These are phyloP conservation scores for Nissolia schottii DNA, from an alignment of 306 rosid genomes.

Conservation along the genomic window DNA sequence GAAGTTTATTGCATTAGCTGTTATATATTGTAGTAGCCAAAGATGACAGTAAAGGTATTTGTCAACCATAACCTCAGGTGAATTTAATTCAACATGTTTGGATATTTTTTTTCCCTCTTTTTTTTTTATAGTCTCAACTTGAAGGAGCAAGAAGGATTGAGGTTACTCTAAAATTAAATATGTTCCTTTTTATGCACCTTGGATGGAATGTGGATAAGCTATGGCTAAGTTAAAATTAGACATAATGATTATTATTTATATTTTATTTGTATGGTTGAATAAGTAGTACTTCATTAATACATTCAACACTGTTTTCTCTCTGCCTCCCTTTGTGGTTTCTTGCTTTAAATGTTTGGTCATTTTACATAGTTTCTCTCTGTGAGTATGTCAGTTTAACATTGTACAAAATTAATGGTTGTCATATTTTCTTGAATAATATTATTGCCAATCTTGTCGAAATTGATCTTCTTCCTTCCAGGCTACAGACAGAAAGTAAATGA, in stretches of 20 bases:
- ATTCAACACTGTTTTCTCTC: not conserved
- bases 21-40: not conserved
- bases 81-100: constrained; percentile 2
- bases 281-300: not conserved
- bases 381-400: not conserved
- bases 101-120: constrained; percentile 22
- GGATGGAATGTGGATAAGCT: not conserved
- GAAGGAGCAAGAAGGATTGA: not conserved
- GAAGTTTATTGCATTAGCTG: not conserved
- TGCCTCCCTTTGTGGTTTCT: not conserved
- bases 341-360: not conserved
- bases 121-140: constrained; percentile 1
- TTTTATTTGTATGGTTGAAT: not conserved
- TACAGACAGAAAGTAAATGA: constrained; percentile 76
- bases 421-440: not conserved
- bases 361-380: not conserved
- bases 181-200: not conserved
- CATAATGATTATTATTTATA: not conserved
- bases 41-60: not conserved
- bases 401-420: not conserved
- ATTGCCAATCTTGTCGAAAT: not conserved
- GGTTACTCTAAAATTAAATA: not conserved
- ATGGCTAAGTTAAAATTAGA: not conserved
- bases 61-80: not conserved
- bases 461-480: constrained; percentile 41